Base-by-base conservation (phyloP, 2,329 filamentous ascomycete species). In the Xylaria sp. region DNA sequence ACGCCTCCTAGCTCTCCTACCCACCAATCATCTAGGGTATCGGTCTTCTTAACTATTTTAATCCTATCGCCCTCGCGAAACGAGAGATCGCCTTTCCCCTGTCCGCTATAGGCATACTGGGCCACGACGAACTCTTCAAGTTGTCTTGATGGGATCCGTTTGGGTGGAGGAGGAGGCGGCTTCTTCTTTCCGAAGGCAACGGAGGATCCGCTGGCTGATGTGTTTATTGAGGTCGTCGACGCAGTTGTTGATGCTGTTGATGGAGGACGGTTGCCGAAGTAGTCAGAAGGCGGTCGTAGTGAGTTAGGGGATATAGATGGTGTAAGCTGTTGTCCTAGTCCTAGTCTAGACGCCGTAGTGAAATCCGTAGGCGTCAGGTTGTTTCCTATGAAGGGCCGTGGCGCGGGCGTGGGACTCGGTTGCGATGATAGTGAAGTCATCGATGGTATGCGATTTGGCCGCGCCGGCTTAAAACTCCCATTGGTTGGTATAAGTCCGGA, bases 11-110 rank as follows among this genome's bases (percentile, higher is more conserved):
- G 71, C 79, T 96, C 92, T 13, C 93, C 93, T 70, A 93, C 88
- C 93, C 93, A 97, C 93, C 93, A 97, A 77, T 96, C 93, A 80
- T 96, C 91, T 26, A 89, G 90, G 69, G 90, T 93, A 6, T 88
- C 87, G 2, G 93, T 96, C 82, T 91, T 93, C 82, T 92, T 92
- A 38, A 94, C 77, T 3, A 97, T 90, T 54, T 85, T 88, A 73
- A 97, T 97, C 59, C 87, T 84, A 75, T 96, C 93, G 1, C 93
- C 93, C 78, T 94, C 91, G 36, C 84, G 84, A 77, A 97, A 97
- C 2, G 85, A 85, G 60, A 97, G 78, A 78, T 97, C 93, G 0
- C 91, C 92, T 1, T 82, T 79, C 6, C 86, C 87, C 75, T 94
- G 89, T 0, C 91, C 92, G 1, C 85, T 84, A 77, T 94, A 97